Evolutionary conservation across 805 yeast genomes (phyloP).

Genomic region (Candida oleophila): DNA sequence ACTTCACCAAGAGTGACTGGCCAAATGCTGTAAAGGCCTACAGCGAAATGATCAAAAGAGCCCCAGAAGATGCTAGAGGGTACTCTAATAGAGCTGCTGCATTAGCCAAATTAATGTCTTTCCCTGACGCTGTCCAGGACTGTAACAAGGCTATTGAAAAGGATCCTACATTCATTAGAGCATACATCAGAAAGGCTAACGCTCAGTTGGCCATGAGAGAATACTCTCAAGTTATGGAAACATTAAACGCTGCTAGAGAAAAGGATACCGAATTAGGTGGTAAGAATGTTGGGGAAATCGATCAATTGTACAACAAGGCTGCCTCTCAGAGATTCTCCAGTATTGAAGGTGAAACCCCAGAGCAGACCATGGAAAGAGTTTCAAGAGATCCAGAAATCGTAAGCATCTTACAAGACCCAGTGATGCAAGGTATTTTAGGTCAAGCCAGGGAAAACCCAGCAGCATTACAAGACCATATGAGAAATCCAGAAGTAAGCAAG

Average conservation of each 20-base stretch:
- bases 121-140: constrained; percentile 94
- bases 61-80: constrained; percentile 96
- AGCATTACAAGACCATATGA: constrained; percentile 96
- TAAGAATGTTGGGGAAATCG: constrained; percentile 70
- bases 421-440: constrained; percentile 90
- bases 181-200: constrained; percentile 94
- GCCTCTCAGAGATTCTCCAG: constrained; percentile 76
- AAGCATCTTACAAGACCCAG: constrained; percentile 86
- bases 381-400: constrained; percentile 93
- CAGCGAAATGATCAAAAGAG: constrained; percentile 93
- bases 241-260: constrained; percentile 74
- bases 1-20: constrained; percentile 90
- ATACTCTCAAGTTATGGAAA: constrained; percentile 75
- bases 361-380: constrained; percentile 88
- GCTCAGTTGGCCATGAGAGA: constrained; percentile 91
- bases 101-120: constrained; percentile 87
- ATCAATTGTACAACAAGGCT: constrained; percentile 77
- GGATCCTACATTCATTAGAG: constrained; percentile 89
- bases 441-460: constrained; percentile 97
- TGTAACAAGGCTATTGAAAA: constrained; percentile 85
- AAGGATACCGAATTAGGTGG: constrained; percentile 68
- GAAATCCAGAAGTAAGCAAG: constrained; percentile 86
- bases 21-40: constrained; percentile 94
- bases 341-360: constrained; percentile 86
- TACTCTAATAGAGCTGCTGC: constrained; percentile 99